Evolutionary conservation across 148 eudicot species (phyloP).

Genomic region (Vaccinium myrtillus): DNA sequence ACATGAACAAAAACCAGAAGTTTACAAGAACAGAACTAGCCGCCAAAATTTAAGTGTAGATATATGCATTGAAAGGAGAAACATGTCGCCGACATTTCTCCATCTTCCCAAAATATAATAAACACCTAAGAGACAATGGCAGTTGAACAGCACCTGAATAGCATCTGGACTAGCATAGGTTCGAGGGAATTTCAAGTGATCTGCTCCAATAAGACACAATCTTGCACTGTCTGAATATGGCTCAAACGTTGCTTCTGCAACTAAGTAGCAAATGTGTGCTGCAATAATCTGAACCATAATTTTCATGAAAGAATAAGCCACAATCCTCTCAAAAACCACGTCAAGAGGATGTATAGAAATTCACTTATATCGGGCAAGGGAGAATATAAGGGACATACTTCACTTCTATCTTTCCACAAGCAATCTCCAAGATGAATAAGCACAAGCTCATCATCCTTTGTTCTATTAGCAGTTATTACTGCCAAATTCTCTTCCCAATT

Average conservation of each 20-base stretch:
- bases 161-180: conserved; percentile 86
- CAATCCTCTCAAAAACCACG: background rate
- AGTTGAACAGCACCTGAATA: conserved; percentile 57
- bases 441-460: conserved; percentile 84
- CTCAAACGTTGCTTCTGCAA: conserved; percentile 83
- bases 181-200: conserved; percentile 80
- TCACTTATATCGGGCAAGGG: background rate
- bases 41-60: background rate
- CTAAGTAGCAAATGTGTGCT: conserved; percentile 87
- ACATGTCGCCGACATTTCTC: background rate
- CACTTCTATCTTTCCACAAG: conserved; percentile 76
- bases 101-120: background rate
- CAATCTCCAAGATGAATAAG: conserved; percentile 90
- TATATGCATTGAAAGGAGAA: background rate
- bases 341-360: background rate
- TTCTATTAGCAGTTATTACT: conserved; percentile 77
- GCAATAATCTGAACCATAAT: conserved; percentile 53
- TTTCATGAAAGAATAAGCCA: conserved; percentile 22
- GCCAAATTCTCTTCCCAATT: conserved; percentile 89
- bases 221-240: conserved; percentile 80
- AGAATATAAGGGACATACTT: conserved; percentile 44
- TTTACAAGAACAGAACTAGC: conserved; percentile 5
- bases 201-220: conserved; percentile 87
- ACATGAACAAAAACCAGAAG: background rate
- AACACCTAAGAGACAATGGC: conserved; percentile 6